These are phyloP conservation scores for Neodidymelliopsis sp. DNA, from an alignment of 2,329 filamentous ascomycete species.

Conservation along the genomic window DNA sequence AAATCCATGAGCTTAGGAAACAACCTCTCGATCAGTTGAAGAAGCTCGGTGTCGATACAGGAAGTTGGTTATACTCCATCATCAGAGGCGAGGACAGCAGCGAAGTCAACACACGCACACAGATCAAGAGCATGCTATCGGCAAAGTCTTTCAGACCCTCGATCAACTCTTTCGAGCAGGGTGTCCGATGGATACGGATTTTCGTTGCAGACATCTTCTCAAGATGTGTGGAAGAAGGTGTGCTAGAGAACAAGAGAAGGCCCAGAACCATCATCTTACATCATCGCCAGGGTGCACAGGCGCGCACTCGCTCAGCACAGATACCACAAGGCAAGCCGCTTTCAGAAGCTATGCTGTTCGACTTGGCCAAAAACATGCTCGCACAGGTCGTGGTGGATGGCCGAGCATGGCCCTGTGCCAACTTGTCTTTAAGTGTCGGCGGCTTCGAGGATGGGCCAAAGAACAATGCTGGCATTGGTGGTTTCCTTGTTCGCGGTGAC, in stretches of 20 bases:
- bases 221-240: slow-evolving; percentile 87
- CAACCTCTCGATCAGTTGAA: slow-evolving; percentile 78
- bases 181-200: slow-evolving; percentile 84
- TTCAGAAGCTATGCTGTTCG: slow-evolving; percentile 75
- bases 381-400: slow-evolving; percentile 81
- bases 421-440: slow-evolving; percentile 86
- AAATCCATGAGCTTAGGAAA: slow-evolving; percentile 75
- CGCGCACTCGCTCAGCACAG: slow-evolving; percentile 74
- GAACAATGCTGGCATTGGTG: slow-evolving; percentile 84
- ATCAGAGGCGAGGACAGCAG: slow-evolving; percentile 86
- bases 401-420: slow-evolving; percentile 87
- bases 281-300: slow-evolving; percentile 76
- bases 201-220: slow-evolving; percentile 92
- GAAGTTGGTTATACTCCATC: slow-evolving; percentile 82
- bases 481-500: slow-evolving; percentile 77
- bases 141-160: slow-evolving; percentile 92
- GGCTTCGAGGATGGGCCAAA: slow-evolving; percentile 88
- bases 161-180: slow-evolving; percentile 81
- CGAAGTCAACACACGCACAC: slow-evolving; percentile 88
- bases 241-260: slow-evolving; percentile 83
- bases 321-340: slow-evolving; percentile 80
- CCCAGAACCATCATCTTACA: slow-evolving; percentile 88
- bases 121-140: slow-evolving; percentile 97
- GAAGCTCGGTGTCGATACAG: slow-evolving; percentile 83
- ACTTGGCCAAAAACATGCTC: slow-evolving; percentile 77